Evolutionary conservation across 352 stramenopile species (phyloP), one percentile per base, ranked within the genome.

Genomic region (Globisporangium carolinianum): DNA sequence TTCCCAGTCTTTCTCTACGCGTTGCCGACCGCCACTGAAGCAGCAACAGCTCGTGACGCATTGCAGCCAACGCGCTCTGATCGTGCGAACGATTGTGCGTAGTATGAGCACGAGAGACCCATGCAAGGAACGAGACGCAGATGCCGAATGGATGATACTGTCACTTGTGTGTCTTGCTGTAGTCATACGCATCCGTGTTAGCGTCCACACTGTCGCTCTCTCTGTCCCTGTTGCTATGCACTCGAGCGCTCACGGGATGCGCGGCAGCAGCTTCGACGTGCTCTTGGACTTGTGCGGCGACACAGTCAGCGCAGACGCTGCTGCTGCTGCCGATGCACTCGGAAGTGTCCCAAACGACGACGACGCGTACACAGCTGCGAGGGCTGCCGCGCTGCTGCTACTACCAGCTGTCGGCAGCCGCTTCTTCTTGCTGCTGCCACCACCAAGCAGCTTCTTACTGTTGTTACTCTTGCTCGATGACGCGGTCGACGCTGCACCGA

Each of bases 1-100:
- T 93, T 93, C 62, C 83, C 80, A 18, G 71, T 93, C 50, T 93
- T 80, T 66, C 61, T 89, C 53, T 93, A 92, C 62, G 66, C 73
- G 55, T 88, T 92, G 41, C 69, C 77, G 11, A 57, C 57, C 8
- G 11, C 45, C 4, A 12, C n/a, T n/a, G 47, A 15, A 57, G 38
- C n/a, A 49, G 52, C 49, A 43, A 14, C 8, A 54, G 49, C 10
- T 10, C 3, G 35, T 38, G 4, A 15, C 24, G 48, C 12, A 38
- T 15, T 2, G 2, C 24, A 32, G 24, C 24, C 24, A 32, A 32
- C 24, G 24, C 24, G 24, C 24, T 32, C 24, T 32, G 24, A 32
- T 32, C 24, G 24, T 32, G 24, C 3, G 24, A 32, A 32, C 24
- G 24, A 32, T 32, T 32, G 24, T 32, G 24, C 24, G 24, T 32